These are phyloP conservation scores for Aspergillus sp. DNA, from an alignment of 2,329 filamentous ascomycete genomes.

Conservation along the genomic window DNA sequence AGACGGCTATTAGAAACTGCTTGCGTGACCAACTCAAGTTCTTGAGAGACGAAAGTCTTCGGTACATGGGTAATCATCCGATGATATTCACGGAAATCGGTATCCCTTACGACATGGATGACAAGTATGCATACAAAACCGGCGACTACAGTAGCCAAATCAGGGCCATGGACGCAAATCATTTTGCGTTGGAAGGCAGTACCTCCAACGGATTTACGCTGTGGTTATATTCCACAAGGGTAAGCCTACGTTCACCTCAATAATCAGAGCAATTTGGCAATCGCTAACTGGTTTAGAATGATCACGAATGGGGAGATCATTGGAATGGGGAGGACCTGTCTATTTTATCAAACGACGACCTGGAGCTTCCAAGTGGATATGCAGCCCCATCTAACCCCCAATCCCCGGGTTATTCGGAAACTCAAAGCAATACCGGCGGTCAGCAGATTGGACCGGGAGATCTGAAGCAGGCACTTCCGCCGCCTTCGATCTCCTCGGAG, in stretches of 20 bases:
- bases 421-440: slow-evolving; percentile 37
- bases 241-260: slow-evolving; percentile 27
- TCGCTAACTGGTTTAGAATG: slow-evolving; percentile 52
- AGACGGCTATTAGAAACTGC: slow-evolving; percentile 89
- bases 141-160: slow-evolving; percentile 92
- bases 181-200: slow-evolving; percentile 82
- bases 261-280: neutral
- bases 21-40: slow-evolving; percentile 79
- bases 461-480: slow-evolving; percentile 62
- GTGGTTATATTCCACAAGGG: slow-evolving; percentile 75
- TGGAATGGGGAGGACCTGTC: slow-evolving; percentile 98
- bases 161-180: slow-evolving; percentile 90
- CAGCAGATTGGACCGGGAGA: slow-evolving; percentile 64
- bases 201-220: slow-evolving; percentile 77
- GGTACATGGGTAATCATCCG: slow-evolving; percentile 81
- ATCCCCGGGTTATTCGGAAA: slow-evolving; percentile 51
- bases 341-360: slow-evolving; percentile 80
- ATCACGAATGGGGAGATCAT: slow-evolving; percentile 80
- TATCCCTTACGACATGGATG: slow-evolving; percentile 98
- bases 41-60: slow-evolving; percentile 77
- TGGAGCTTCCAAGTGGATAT: slow-evolving; percentile 43
- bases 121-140: slow-evolving; percentile 89
- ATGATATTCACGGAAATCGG: slow-evolving; percentile 92
- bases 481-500: slow-evolving; percentile 51
- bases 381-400: slow-evolving; percentile 28